Percentiles rank a stretch among this genome's conserved stretches.
Conservation (phyloP, 345 rosid species). For the Eucalyptus caleyi region DNA sequence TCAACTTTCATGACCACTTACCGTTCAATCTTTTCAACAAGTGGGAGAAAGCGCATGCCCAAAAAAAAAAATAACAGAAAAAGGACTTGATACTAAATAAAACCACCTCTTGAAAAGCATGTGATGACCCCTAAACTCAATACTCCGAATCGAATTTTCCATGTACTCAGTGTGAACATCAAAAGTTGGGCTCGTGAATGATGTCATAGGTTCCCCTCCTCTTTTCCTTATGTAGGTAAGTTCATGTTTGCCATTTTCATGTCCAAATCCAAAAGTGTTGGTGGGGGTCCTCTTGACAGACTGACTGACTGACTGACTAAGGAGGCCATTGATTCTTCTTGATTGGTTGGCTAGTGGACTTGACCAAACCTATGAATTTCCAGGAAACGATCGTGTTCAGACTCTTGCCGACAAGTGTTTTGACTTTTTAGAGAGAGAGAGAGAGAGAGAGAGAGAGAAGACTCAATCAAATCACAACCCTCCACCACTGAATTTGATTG, state of each 20-base stretch:
- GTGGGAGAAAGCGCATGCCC: neutral
- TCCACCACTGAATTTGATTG: no score
- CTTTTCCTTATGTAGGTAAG: neutral
- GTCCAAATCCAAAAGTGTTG: neutral
- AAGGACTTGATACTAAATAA: neutral
- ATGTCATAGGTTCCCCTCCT: neutral
- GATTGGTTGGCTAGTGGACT: neutral
- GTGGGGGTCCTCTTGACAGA: neutral
- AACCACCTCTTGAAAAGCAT: neutral
- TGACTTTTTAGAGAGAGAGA: neutral
- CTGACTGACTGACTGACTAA: neutral
- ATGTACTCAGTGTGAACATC: neutral
- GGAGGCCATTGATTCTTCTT: neutral
- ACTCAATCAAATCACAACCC: neutral
- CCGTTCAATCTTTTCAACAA: neutral
- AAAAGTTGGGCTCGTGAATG: no score
- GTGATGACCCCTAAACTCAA: neutral
- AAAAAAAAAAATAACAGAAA: neutral
- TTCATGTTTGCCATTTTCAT: neutral
- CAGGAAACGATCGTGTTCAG: neutral
- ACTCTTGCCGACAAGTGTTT: neutral
- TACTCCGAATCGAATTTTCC: neutral
- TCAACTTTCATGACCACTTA: neutral
- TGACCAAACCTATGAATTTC: neutral
- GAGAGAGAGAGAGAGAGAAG: no score